A percentile compares a stretch with the other conserved stretches of the same genome.
Conservation (phyloP, 1,139 yeast species). For the Pichia sp. region DNA sequence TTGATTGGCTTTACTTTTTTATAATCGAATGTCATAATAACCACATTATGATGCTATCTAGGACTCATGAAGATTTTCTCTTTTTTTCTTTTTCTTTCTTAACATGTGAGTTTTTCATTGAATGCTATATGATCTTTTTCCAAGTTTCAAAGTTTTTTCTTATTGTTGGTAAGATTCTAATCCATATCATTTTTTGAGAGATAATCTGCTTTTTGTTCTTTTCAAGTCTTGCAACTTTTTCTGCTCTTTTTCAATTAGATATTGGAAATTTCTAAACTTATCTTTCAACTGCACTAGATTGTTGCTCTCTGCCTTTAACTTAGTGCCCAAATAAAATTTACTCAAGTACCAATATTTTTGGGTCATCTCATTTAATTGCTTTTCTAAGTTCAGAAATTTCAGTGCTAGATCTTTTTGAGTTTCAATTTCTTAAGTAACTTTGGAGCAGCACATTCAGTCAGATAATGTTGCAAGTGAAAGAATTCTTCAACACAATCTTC, state of each 20-base stretch:
- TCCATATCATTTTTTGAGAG: conserved; percentile 28
- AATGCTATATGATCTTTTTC: conserved; percentile 32
- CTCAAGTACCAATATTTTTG: conserved; percentile 33
- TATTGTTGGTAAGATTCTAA: conserved; percentile 48
- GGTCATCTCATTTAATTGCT: conserved; percentile 44
- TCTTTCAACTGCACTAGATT: conserved; percentile 33
- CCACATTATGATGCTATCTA: too few species aligned
- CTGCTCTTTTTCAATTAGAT: conserved; percentile 36
- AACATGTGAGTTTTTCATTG: conserved; percentile 24
- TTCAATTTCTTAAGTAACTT: conserved; percentile 80
- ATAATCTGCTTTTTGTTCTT: conserved; percentile 30
- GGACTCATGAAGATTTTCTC: too few species aligned
- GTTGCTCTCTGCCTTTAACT: conserved; percentile 24
- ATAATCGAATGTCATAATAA: too few species aligned
- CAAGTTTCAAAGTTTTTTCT: conserved; percentile 33
- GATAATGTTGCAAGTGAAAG: conserved; percentile 92
- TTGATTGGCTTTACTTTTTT: too few species aligned
- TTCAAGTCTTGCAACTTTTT: conserved; percentile 35
- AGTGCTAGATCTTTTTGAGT: conserved; percentile 63
- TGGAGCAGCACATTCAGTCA: conserved; percentile 91
- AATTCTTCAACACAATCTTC: conserved; percentile 98
- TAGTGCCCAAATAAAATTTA: background rate
- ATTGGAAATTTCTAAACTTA: conserved; percentile 39
- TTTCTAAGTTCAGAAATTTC: conserved; percentile 57
- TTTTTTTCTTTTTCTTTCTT: conserved; percentile 6